Conservation (phyloP, 257 asterid species). For the Voacanga thouarsii region DNA sequence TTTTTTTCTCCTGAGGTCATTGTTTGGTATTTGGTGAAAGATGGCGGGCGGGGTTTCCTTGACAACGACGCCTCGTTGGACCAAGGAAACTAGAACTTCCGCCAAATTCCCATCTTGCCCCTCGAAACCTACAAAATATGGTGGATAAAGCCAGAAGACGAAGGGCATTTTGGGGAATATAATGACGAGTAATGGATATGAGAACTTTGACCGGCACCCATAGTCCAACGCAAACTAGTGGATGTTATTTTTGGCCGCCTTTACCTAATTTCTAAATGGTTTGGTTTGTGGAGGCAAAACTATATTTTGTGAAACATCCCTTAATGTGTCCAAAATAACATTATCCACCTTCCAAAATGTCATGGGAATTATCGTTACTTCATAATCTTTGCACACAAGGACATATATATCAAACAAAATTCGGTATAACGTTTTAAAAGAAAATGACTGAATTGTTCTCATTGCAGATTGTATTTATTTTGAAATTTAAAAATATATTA, state of each 20-base stretch:
- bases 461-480: too few relatives aligned
- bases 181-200: neutral
- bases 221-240: conserved; percentile 2
- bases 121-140: neutral
- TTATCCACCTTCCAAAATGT: neutral
- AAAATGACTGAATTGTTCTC: too few relatives aligned
- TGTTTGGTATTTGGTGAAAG: neutral
- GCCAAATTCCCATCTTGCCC: neutral
- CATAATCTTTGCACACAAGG: too few relatives aligned
- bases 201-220: neutral
- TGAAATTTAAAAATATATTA: too few relatives aligned
- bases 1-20: too few relatives aligned
- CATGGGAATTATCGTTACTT: neutral
- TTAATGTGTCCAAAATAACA: neutral
- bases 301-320: conserved; percentile 9
- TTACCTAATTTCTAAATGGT: conserved; percentile 18
- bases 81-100: neutral
- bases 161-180: conserved; percentile 12
- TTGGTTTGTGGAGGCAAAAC: conserved; percentile 23
- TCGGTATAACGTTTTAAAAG: too few relatives aligned
- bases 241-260: conserved; percentile 11
- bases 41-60: neutral
- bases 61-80: neutral
- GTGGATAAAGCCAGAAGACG: neutral
- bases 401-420: too few relatives aligned